These are phyloP conservation scores for Artomyces pyxidatus DNA, from an alignment of 768 basidiomycete genomes.

Conservation along the genomic window DNA sequence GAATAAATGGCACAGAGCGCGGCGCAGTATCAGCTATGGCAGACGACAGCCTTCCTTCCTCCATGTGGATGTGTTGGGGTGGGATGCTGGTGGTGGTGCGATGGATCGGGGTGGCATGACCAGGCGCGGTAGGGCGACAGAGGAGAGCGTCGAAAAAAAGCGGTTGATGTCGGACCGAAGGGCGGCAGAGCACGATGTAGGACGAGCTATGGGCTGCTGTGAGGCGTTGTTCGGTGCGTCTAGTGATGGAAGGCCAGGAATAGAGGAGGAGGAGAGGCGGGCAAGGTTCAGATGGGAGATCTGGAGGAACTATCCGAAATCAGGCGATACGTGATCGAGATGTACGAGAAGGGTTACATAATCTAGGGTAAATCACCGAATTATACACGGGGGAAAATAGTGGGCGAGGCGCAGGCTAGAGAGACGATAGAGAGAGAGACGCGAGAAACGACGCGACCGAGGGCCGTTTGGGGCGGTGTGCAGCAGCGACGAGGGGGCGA, in stretches of 20 bases:
- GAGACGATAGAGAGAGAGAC: not conserved
- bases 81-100: too few species aligned
- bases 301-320: too few species aligned
- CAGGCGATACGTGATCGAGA: too few species aligned
- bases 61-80: too few species aligned
- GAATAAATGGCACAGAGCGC: too few species aligned
- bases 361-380: not conserved
- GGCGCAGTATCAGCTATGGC: too few species aligned
- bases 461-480: not conserved
- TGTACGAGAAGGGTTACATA: not conserved
- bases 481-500: too few species aligned
- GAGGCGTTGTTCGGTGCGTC: not conserved
- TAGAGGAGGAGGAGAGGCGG: too few species aligned
- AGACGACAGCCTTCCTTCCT: too few species aligned
- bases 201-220: not conserved
- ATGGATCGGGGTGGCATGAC: too few species aligned
- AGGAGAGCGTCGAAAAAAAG: not conserved
- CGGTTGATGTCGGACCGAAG: not conserved
- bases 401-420: not conserved
- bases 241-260: too few species aligned
- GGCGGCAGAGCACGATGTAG: not conserved
- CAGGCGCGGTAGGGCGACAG: not conserved
- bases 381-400: not conserved
- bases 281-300: too few species aligned
- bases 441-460: not conserved